These are phyloP conservation scores for Dendrostoma leiphaemia DNA, from an alignment of 2,329 filamentous ascomycete species.

Conservation along the genomic window DNA sequence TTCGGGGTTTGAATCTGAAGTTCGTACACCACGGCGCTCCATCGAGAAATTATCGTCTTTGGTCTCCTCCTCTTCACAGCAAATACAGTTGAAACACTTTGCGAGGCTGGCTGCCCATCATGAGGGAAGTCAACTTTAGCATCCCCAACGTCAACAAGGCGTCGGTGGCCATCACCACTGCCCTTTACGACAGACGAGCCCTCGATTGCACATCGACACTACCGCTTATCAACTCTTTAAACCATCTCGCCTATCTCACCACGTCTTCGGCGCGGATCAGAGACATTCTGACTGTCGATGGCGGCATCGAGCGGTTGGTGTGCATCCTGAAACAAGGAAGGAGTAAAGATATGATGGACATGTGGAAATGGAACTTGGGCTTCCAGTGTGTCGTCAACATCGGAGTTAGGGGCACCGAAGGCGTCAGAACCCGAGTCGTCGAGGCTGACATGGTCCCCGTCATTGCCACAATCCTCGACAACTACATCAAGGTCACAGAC, in stretches of 20 bases:
- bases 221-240: constrained; percentile 97
- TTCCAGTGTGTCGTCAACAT: constrained; percentile 99
- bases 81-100: background rate
- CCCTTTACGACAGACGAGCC: constrained; percentile 93
- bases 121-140: constrained; percentile 99
- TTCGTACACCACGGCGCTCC: background rate
- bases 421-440: constrained; percentile 89
- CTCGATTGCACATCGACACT: constrained; percentile 98
- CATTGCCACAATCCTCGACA: constrained; percentile 96
- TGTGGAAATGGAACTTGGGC: constrained; percentile 99
- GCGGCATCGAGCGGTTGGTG: constrained; percentile 91
- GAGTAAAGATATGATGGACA: constrained; percentile 98
- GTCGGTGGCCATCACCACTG: constrained; percentile 89
- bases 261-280: constrained; percentile 96
- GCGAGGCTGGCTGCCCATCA: constrained; percentile 49
- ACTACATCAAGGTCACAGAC: constrained; percentile 96
- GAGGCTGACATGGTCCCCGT: constrained; percentile 99
- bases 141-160: constrained; percentile 98
- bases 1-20: background rate
- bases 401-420: constrained; percentile 91
- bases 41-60: background rate
- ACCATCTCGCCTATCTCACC: constrained; percentile 96
- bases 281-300: constrained; percentile 97
- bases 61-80: background rate
- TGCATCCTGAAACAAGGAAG: constrained; percentile 97